These are phyloP conservation scores for Xylariales sp. DNA, from an alignment of 2,329 filamentous ascomycete species.

Conservation along the genomic window DNA sequence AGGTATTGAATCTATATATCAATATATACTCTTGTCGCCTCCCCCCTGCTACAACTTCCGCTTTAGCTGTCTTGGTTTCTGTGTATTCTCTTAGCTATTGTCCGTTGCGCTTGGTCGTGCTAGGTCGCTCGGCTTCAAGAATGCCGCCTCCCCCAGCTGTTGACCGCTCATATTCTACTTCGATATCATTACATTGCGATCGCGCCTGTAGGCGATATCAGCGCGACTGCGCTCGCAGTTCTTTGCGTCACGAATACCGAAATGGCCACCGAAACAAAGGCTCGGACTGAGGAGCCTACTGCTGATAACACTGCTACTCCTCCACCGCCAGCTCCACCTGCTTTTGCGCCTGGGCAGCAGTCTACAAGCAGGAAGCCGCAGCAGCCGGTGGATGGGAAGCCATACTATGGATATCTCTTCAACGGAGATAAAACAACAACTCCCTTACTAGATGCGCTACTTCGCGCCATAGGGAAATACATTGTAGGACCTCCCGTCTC, in stretches of 20 bases:
- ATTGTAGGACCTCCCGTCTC: conserved; percentile 53
- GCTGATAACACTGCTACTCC: conserved; percentile 3
- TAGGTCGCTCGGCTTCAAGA: background rate
- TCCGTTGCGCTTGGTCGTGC: background rate
- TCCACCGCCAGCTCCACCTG: conserved; percentile 10
- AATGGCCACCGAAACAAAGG: conserved; percentile 8
- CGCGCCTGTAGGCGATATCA: conserved; percentile 1
- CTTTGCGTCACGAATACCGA: no score
- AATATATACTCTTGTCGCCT: no score
- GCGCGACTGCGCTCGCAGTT: conserved; percentile 3
- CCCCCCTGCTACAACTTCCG: no score
- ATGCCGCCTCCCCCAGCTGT: conserved; percentile 4
- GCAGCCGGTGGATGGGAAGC: conserved; percentile 21
- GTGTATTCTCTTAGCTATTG: background rate
- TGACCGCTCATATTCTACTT: conserved; percentile 2
- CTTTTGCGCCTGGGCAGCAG: conserved; percentile 11
- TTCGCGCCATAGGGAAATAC: conserved; percentile 62
- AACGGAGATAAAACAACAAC: conserved; percentile 64
- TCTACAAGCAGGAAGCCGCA: conserved; percentile 4
- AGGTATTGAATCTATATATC: no score
- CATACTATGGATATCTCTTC: conserved; percentile 64
- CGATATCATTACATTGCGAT: background rate
- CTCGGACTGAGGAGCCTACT: background rate
- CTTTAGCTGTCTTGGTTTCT: background rate
- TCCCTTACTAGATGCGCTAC: conserved; percentile 60